Conservation (phyloP, 345 rosid species). For the Dovyalis caffra region DNA sequence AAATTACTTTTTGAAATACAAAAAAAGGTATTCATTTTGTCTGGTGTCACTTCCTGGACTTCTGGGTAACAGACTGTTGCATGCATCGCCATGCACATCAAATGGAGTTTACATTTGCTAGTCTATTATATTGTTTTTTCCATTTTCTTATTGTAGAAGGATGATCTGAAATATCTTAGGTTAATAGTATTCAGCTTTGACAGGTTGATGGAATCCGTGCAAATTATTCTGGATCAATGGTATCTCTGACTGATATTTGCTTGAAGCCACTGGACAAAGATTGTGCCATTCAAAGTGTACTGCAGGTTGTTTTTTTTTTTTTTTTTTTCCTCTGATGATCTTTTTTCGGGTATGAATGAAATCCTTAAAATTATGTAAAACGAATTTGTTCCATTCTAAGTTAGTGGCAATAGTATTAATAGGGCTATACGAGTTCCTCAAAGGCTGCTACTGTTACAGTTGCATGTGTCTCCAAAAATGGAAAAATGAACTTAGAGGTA, state of each 20-base stretch:
- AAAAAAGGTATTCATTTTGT: slow-evolving; percentile 60
- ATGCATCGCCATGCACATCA: background rate
- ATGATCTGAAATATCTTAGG: slow-evolving; percentile 10
- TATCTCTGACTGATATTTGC: slow-evolving; percentile 89
- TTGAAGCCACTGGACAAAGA: slow-evolving; percentile 93
- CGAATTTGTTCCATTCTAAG: background rate
- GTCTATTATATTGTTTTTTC: background rate
- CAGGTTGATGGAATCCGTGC: slow-evolving; percentile 86
- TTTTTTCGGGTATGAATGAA: background rate
- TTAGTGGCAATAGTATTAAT: background rate
- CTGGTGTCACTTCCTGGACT: background rate
- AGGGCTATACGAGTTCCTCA: background rate
- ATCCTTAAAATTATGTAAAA: background rate
- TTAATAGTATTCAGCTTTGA: slow-evolving; percentile 20
- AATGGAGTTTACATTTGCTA: slow-evolving; percentile 3
- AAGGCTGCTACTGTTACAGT: background rate
- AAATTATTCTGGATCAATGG: slow-evolving; percentile 73
- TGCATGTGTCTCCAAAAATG: background rate
- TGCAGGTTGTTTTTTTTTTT: slow-evolving; percentile 57
- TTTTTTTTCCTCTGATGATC: slow-evolving; percentile 5
- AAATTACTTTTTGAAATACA: slow-evolving; percentile 92
- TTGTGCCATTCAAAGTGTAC: slow-evolving; percentile 91
- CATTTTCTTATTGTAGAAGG: background rate
- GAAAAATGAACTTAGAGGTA: background rate
- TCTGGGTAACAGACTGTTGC: slow-evolving; percentile 5